phyloP scores from a whole-genome alignment of 306 rosid species.

The Castanea sativa region DNA sequence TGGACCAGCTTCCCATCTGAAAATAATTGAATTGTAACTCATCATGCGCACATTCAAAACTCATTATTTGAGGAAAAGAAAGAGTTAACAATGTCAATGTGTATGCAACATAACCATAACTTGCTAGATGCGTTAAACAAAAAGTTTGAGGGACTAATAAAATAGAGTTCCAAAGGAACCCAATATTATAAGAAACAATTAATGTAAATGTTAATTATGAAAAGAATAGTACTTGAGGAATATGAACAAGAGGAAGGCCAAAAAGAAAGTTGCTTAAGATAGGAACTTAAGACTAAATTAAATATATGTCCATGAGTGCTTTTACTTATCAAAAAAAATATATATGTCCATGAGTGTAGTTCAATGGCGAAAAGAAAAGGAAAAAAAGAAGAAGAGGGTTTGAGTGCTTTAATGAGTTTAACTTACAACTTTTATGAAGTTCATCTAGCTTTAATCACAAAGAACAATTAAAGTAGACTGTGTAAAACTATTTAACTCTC shows the following conservation, averaged over 20 bases:
- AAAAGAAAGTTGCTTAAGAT: constrained; percentile 8
- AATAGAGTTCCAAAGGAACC: neutral
- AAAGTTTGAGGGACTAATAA: neutral
- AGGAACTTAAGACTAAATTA: neutral
- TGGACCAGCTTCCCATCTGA: constrained; percentile 85
- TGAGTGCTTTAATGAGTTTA: neutral
- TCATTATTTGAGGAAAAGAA: neutral
- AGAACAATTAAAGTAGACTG: neutral
- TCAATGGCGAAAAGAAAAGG: too few species aligned
- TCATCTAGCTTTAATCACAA: neutral
- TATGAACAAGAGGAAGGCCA: constrained; percentile 1
- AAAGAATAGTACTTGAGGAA: neutral
- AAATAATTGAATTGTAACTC: constrained; percentile 22
- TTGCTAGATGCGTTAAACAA: neutral
- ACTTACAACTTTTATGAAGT: neutral
- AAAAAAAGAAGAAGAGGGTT: neutral
- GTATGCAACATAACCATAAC: neutral
- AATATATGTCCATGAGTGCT: neutral
- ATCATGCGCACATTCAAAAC: constrained; percentile 21
- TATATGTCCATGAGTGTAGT: neutral
- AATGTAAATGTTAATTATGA: neutral
- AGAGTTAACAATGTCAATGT: constrained; percentile 4
- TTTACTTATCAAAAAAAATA: too few species aligned
- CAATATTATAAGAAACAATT: neutral
- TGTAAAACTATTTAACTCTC: constrained; percentile 4